A percentile compares a stretch with the other conserved stretches of the same genome.
phyloP scores from a whole-genome alignment of 306 rosid genomes.

The Cicer chorassanicum region DNA sequence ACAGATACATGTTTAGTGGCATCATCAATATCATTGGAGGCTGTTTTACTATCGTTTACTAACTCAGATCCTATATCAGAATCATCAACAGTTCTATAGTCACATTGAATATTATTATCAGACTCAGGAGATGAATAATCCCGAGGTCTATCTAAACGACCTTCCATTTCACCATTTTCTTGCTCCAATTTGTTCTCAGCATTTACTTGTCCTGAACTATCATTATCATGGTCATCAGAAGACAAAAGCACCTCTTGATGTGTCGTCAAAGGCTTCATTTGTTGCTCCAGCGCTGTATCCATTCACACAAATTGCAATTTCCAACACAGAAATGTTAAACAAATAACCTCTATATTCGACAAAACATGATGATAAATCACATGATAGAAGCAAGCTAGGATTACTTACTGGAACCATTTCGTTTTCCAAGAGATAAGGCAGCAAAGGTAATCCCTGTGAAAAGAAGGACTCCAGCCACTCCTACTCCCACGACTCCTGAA shows the following conservation, averaged over 20 bases:
- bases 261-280: slow-evolving; percentile 73
- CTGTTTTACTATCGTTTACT: slow-evolving; percentile 51
- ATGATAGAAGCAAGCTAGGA: slow-evolving; percentile 16
- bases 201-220: slow-evolving; percentile 43
- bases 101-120: slow-evolving; percentile 50
- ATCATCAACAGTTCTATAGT: slow-evolving; percentile 59
- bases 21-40: slow-evolving; percentile 55
- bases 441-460: slow-evolving; percentile 72
- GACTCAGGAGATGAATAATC: slow-evolving; percentile 62
- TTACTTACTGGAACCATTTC: slow-evolving; percentile 63
- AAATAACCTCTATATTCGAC: slow-evolving; percentile 10
- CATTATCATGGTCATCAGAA: slow-evolving; percentile 57
- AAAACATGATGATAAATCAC: not conserved
- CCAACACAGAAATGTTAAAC: slow-evolving; percentile 7
- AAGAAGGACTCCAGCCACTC: slow-evolving; percentile 83
- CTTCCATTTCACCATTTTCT: slow-evolving; percentile 54
- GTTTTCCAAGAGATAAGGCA: slow-evolving; percentile 68
- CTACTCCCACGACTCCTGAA: slow-evolving; percentile 85
- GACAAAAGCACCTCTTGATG: slow-evolving; percentile 69
- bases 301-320: slow-evolving; percentile 34
- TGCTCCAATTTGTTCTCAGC: slow-evolving; percentile 40
- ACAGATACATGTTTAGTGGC: slow-evolving; percentile 48
- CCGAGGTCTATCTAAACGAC: slow-evolving; percentile 54
- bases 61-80: slow-evolving; percentile 52
- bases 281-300: slow-evolving; percentile 60